Base-by-base conservation (phyloP, 1,139 yeast genomes). In the Geotrichum histeridarum region DNA sequence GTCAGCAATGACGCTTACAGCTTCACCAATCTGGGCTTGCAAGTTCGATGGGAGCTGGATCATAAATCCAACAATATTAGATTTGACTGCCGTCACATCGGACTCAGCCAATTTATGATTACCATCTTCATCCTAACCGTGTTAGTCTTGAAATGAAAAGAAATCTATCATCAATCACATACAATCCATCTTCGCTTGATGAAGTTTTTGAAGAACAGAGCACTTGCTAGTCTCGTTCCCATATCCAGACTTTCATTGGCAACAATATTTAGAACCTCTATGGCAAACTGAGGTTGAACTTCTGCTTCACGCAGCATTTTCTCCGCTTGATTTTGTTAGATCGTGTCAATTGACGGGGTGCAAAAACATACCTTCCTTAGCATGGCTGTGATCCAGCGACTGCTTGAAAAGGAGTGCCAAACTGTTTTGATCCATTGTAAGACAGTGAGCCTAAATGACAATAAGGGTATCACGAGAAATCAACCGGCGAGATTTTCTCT, bases 1-100 rank as follows among this genome's bases (percentile, higher is more conserved):
- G 67, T 91, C 97, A 2, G 99, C 99, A 66, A 94, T 93, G 54
- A 88, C 76, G 22, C 96, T 83, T 55, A 93, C 84, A 2, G 96
- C 84, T 69, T 94, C 99, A 54, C 98, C 99, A 54, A 94, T 79
- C 72, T 94, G 99, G 17, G 84, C 77, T 68, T 93, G 97, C 56
- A 93, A 73, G 55, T 78, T 73, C 50, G 79, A 78, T 12, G 97
- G 96, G 54, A 91, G 75, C 42, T 80, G 70, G 58, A 90, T 84
- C 98, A 94, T 90, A 57, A 90, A 73, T 22, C 83, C 82, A 55
- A 94, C 79, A 60, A 93, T 87, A 64, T 90, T 93, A 8, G 72
- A 59, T 67, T 93, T 93, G 63, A 94, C 80, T 54, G 83, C 73
- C 9, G 71, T 74, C 0, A 86, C 86, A 65, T 91, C 96, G 5